These are phyloP conservation scores for Sphaerobolus stellatus DNA, from an alignment of 1,284 basidiomycete species.

Conservation along the genomic window DNA sequence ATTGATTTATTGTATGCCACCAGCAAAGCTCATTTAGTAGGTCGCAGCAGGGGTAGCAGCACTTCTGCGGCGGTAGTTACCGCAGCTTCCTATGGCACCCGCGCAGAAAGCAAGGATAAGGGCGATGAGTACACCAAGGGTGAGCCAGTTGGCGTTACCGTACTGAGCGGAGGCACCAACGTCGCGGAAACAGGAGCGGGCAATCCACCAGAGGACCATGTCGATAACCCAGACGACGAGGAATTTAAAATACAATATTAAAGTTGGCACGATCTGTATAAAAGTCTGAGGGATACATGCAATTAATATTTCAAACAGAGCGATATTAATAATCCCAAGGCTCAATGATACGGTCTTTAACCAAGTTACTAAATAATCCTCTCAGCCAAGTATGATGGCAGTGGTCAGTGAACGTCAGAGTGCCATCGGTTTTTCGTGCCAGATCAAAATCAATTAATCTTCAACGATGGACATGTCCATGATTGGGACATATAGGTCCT, in stretches of 20 bases:
- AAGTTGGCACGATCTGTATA: too few species aligned
- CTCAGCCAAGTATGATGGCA: neutral
- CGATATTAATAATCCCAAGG: neutral
- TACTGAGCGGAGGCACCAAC: conserved; percentile 57
- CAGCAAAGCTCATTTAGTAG: too few species aligned
- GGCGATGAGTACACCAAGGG: conserved; percentile 67
- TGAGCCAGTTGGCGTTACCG: conserved; percentile 76
- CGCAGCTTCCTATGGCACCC: conserved; percentile 65
- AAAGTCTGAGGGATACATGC: too few species aligned
- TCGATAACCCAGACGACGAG: too few species aligned
- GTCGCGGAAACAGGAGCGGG: conserved; percentile 55
- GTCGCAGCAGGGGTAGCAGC: too few species aligned
- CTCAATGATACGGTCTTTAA: neutral
- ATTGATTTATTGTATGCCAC: too few species aligned
- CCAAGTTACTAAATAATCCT: neutral
- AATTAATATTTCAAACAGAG: too few species aligned
- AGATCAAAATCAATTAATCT: neutral
- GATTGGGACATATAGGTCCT: neutral
- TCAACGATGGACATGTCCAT: neutral
- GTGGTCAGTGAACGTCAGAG: neutral
- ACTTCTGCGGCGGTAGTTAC: conserved; percentile 50
- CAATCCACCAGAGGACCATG: conserved; percentile 74
- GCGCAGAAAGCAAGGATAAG: conserved; percentile 66
- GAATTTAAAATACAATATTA: too few species aligned
- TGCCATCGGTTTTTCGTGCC: neutral